A percentile compares a stretch with the other conserved stretches of the same genome.
These are phyloP conservation scores for Cyclocybe aegerita DNA, from an alignment of 768 basidiomycete genomes.

Conservation along the genomic window DNA sequence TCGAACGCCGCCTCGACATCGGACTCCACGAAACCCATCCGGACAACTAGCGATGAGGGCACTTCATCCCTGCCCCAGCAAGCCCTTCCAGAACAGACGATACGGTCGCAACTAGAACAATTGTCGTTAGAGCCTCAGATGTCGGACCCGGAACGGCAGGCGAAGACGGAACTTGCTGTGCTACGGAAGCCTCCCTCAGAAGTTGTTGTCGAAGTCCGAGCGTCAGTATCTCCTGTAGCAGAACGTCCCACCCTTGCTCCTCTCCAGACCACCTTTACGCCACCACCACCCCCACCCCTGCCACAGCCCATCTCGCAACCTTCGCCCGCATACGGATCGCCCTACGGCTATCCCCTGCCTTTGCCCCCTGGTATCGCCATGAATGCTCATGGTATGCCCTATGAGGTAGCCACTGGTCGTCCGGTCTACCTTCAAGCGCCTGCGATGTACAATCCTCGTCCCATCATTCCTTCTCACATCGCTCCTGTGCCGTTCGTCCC, in stretches of 20 bases:
- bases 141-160: constrained; percentile 34
- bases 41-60: constrained; percentile 8
- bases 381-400: constrained; percentile 76
- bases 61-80: neutral
- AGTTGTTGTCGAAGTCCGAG: constrained; percentile 17
- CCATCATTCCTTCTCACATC: constrained; percentile 56
- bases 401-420: constrained; percentile 80
- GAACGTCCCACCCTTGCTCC: constrained; percentile 37
- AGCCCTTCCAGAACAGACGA: constrained; percentile 26
- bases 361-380: constrained; percentile 77
- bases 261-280: constrained; percentile 39
- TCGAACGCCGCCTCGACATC: constrained; percentile 31
- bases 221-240: constrained; percentile 15
- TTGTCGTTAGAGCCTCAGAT: constrained; percentile 31
- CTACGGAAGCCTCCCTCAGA: constrained; percentile 35
- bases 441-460: constrained; percentile 67
- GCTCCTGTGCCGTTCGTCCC: constrained; percentile 53
- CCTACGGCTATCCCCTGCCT: constrained; percentile 58
- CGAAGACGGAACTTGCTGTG: constrained; percentile 49
- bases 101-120: constrained; percentile 40
- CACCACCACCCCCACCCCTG: constrained; percentile 28
- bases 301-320: constrained; percentile 30
- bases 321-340: constrained; percentile 66
- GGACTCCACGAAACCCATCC: constrained; percentile 8
- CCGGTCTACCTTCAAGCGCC: constrained; percentile 70